These are phyloP conservation scores for Ogataea trehaloabstinens DNA, from an alignment of 805 yeast species.

Conservation along the genomic window DNA sequence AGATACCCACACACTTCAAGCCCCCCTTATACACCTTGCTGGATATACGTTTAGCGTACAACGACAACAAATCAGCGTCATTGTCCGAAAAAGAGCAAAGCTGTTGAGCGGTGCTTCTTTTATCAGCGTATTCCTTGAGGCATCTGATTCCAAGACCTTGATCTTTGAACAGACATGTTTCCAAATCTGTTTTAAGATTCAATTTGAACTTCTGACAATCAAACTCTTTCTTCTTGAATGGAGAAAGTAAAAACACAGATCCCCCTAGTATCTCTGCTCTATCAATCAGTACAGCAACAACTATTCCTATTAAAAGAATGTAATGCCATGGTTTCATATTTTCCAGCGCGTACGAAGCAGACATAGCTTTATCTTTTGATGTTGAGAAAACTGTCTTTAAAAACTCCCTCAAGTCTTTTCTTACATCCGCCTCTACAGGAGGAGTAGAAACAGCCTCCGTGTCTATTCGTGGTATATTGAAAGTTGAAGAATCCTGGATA, in stretches of 20 bases:
- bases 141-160: constrained; percentile 9
- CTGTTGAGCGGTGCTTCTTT: constrained; percentile 9
- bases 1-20: constrained; percentile 4
- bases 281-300: constrained; percentile 10
- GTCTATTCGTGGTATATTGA: constrained; percentile 17
- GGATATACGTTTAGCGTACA: background rate
- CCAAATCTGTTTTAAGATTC: constrained; percentile 6
- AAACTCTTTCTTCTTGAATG: constrained; percentile 5
- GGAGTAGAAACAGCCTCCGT: background rate
- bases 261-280: constrained; percentile 4
- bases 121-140: constrained; percentile 9
- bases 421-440: background rate
- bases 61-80: background rate
- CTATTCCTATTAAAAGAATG: constrained; percentile 10
- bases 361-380: background rate
- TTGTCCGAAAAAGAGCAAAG: constrained; percentile 12
- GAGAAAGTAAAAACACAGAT: background rate
- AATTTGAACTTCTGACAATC: constrained; percentile 8
- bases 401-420: background rate
- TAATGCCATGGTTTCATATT: constrained; percentile 14
- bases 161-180: constrained; percentile 7
- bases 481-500: constrained; percentile 9
- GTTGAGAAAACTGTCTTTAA: background rate
- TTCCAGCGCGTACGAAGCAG: constrained; percentile 1
- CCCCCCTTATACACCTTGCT: constrained; percentile 2